phyloP scores from a whole-genome alignment of 169 alveolate species.

The Neospora caninum region DNA sequence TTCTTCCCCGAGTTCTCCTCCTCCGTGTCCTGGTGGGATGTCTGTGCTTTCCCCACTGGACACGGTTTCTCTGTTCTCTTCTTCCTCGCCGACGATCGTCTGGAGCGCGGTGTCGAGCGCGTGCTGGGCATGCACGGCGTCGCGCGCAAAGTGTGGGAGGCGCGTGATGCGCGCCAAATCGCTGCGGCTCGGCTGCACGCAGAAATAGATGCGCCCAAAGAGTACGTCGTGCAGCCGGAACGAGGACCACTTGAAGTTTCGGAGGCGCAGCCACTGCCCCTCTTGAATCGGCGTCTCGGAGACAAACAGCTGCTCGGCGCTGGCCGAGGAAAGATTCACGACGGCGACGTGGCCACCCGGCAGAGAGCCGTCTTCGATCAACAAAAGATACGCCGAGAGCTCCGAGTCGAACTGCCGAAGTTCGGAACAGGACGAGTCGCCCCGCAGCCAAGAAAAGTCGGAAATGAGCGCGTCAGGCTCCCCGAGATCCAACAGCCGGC shows the following conservation, averaged over 20 bases:
- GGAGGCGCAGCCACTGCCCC: conserved; percentile 46
- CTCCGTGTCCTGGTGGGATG: not conserved
- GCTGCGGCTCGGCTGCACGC: conserved; percentile 26
- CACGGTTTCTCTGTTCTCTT: not conserved
- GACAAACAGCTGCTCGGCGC: conserved; percentile 12
- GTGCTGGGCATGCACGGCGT: not conserved
- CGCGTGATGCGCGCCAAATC: conserved; percentile 39
- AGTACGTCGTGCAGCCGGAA: not conserved
- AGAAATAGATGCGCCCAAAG: not conserved
- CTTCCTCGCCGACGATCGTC: not conserved
- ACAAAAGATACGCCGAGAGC: conserved; percentile 32
- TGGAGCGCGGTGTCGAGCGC: conserved; percentile 5
- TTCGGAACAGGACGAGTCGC: not conserved
- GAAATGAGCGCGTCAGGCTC: not conserved
- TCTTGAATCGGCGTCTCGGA: not conserved
- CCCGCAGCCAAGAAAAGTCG: conserved; percentile 17
- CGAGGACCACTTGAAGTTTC: not conserved
- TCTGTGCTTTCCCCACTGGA: not conserved
- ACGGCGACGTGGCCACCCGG: conserved; percentile 39
- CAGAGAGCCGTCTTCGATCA: conserved; percentile 28
- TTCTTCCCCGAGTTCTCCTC: not conserved
- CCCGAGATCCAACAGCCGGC: conserved; percentile 2
- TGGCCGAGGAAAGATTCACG: not conserved
- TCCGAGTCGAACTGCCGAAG: conserved; percentile 34
- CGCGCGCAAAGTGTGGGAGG: not conserved